Percentiles rank a stretch among this genome's conserved stretches.
Conservation (phyloP, 116 monocot species). For the Papilionanthe hybrid region DNA sequence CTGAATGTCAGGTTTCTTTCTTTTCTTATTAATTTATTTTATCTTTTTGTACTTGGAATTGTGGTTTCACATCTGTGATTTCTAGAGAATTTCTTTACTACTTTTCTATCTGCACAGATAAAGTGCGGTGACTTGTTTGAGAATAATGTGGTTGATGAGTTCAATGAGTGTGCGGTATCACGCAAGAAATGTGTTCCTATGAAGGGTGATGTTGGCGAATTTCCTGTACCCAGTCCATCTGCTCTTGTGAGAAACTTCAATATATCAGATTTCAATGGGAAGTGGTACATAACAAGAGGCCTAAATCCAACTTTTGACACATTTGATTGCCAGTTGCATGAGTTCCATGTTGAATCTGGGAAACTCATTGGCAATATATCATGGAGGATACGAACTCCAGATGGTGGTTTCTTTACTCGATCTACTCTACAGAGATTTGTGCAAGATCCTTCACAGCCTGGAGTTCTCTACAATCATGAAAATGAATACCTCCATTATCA, state of each 20-base stretch:
- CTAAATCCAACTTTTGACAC: constrained; percentile 84
- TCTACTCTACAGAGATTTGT: constrained; percentile 74
- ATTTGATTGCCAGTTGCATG: constrained; percentile 89
- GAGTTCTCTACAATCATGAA: constrained; percentile 86
- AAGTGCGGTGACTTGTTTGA: constrained; percentile 94
- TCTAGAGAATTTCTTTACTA: not conserved
- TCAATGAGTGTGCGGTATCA: constrained; percentile 96
- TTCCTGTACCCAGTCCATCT: constrained; percentile 72
- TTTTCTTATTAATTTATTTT: constrained; percentile 7
- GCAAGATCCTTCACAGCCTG: constrained; percentile 76
- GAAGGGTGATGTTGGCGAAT: constrained; percentile 82
- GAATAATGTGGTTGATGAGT: constrained; percentile 84
- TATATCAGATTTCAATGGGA: constrained; percentile 79
- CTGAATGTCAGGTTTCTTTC: constrained; percentile 80
- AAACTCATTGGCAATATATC: constrained; percentile 70
- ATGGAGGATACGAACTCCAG: constrained; percentile 78
- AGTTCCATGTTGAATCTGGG: constrained; percentile 74
- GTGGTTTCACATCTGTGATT: not conserved
- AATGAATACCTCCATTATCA: constrained; percentile 97
- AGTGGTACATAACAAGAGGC: constrained; percentile 93
- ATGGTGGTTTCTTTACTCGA: constrained; percentile 72
- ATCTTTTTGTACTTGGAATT: not conserved
- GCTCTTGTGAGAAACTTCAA: constrained; percentile 64
- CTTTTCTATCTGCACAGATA: constrained; percentile 38
- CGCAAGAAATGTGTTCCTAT: constrained; percentile 92